Evolutionary conservation across 306 rosid species (phyloP), one percentile per base, ranked within the genome.

Genomic region (Amphicarpaea edgeworthii): DNA sequence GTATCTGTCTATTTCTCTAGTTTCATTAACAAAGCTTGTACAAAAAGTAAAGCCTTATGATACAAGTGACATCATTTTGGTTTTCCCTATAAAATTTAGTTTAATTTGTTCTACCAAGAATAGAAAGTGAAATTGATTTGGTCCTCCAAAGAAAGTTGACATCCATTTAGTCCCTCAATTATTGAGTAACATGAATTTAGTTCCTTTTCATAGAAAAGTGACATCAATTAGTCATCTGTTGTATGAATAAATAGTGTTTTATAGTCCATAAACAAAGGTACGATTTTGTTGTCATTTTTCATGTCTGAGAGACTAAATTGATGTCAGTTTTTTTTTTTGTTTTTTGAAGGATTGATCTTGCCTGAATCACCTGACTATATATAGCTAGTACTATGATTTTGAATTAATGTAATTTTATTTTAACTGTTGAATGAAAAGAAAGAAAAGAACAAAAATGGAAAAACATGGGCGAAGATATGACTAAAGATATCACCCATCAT

Each of bases 291-390:
- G 65, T 59, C 40, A 14, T 41, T 28, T n/a, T 61, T 61, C 45
- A 3, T 61, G 45, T 32, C 34, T 32, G 24, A 6, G 23, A 15
- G 21, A 61, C 23, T n/a, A 61, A 61, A 8, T 61, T n/a, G 19
- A 30, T 61, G n/a, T 34, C 68, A 34, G 6, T 7, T 3, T 32
- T 32, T 61, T 28, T 60, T 28, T n/a, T n/a, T n/a, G n/a, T n/a
- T n/a, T n/a, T n/a, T n/a, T n/a, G 20, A 11, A 60, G 42, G 66
- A 30, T 30, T 30, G 11, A 2, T 59, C 65, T 23, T 3, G 4
- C 38, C 21, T 61, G n/a, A 59, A 38, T 59, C 65, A 60, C 23
- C 68, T 37, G 68, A 59, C 58, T 59, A 10, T 30, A 42, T 43
- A 14, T 42, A 6, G 30, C 53, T n/a, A n/a, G n/a, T n/a, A n/a